Conservation (phyloP, 2,329 filamentous ascomycete genomes). For the Chrysosporium keratinophilum region DNA sequence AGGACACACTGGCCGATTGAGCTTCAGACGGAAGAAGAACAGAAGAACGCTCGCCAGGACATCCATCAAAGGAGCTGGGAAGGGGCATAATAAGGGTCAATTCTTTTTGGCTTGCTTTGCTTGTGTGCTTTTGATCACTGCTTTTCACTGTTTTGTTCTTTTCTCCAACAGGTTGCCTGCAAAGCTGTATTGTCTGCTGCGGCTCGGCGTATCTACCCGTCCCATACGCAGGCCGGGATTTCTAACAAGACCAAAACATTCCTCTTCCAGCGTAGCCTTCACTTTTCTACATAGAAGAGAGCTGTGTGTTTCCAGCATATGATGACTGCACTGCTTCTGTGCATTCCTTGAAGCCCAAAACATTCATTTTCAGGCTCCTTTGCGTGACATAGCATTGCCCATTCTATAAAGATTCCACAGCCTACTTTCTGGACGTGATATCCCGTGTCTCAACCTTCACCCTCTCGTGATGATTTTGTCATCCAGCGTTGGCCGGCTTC, state of each 20-base stretch:
- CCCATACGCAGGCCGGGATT: neutral
- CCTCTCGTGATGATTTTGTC: constrained; percentile 13
- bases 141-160: neutral
- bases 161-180: neutral
- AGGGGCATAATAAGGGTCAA: neutral
- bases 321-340: neutral
- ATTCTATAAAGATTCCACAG: neutral
- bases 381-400: neutral
- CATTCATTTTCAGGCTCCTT: neutral
- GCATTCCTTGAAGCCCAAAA: neutral
- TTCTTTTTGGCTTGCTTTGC: neutral
- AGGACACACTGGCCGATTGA: constrained; percentile 10
- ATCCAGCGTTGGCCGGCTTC: constrained; percentile 31
- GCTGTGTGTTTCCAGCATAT: neutral
- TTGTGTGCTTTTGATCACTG: neutral
- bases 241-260: neutral
- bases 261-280: neutral
- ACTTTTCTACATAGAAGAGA: neutral
- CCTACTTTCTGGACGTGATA: neutral
- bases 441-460: constrained; percentile 12
- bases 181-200: no score
- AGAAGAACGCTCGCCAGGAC: neutral
- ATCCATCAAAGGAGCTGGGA: neutral
- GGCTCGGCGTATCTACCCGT: neutral
- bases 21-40: constrained; percentile 4